Evolutionary conservation across 2,329 filamentous ascomycete genomes (phyloP).

Genomic region (Ramichloridium luteum): DNA sequence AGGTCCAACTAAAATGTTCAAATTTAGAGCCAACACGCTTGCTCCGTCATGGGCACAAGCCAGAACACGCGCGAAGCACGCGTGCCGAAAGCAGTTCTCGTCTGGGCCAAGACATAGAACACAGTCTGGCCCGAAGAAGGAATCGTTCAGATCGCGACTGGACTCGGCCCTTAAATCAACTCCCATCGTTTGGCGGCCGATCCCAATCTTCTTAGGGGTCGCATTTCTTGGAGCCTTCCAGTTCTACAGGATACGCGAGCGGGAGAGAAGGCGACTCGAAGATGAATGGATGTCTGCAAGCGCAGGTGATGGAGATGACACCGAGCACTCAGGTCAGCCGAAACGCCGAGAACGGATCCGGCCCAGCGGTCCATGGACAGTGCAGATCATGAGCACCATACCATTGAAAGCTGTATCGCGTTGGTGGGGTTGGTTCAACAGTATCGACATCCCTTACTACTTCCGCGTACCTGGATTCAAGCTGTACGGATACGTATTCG

Average conservation of each 20-base stretch:
- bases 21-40: no score
- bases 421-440: conserved; percentile 84
- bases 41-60: no score
- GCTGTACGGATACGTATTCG: conserved; percentile 80
- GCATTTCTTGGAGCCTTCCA: conserved; percentile 73
- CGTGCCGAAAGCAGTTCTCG: no score
- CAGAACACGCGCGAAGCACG: no score
- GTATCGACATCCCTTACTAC: conserved; percentile 76
- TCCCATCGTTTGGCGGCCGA: conserved; percentile 76
- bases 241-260: conserved; percentile 60
- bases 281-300: conserved; percentile 35
- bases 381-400: conserved; percentile 85
- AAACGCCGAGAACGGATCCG: conserved; percentile 52
- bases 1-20: no score
- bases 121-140: conserved; percentile 23
- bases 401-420: conserved; percentile 83
- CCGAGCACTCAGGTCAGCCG: conserved; percentile 30
- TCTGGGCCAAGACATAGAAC: no score
- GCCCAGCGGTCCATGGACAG: conserved; percentile 81
- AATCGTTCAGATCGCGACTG: conserved; percentile 46
- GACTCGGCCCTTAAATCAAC: conserved; percentile 49
- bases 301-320: conserved; percentile 34
- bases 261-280: conserved; percentile 32
- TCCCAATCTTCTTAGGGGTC: conserved; percentile 75
- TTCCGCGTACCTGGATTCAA: conserved; percentile 82